These are phyloP conservation scores for Myrica gale DNA, from an alignment of 306 rosid genomes.

Conservation along the genomic window DNA sequence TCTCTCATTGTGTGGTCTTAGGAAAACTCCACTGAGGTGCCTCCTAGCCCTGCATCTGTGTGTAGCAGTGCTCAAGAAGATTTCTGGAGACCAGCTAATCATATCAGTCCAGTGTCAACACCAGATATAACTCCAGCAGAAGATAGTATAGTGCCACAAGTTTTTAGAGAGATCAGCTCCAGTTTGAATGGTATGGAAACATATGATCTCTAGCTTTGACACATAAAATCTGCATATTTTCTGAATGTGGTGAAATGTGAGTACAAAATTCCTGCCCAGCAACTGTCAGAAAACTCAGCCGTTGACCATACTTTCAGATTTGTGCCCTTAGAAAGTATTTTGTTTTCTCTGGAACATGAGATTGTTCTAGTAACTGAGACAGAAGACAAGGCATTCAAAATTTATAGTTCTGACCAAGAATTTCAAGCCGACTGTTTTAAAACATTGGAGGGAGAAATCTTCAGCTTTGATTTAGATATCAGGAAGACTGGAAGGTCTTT, in stretches of 20 bases:
- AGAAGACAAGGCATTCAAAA: background rate
- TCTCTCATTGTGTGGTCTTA: conserved; percentile 34
- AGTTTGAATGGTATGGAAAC: conserved; percentile 63
- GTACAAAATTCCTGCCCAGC: no score
- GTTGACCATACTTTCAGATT: background rate
- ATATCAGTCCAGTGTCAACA: conserved; percentile 74
- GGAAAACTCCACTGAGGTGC: conserved; percentile 98
- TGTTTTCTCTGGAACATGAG: background rate
- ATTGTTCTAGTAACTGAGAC: background rate
- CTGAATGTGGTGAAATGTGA: background rate
- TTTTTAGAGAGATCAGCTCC: conserved; percentile 81
- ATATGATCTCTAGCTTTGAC: background rate
- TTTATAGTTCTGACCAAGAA: background rate
- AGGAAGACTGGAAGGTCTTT: background rate
- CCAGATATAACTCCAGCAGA: conserved; percentile 71
- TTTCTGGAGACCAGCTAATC: conserved; percentile 65
- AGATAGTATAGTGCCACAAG: conserved; percentile 54
- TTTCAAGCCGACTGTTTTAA: background rate
- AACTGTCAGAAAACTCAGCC: no score
- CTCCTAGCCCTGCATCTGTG: conserved; percentile 98
- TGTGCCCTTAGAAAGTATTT: background rate
- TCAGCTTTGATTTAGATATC: background rate
- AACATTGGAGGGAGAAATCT: background rate
- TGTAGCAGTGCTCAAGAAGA: conserved; percentile 93
- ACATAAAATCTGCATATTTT: background rate